phyloP scores from a whole-genome alignment of 129 eudicot genomes.

The Flaveria ramosissima region DNA sequence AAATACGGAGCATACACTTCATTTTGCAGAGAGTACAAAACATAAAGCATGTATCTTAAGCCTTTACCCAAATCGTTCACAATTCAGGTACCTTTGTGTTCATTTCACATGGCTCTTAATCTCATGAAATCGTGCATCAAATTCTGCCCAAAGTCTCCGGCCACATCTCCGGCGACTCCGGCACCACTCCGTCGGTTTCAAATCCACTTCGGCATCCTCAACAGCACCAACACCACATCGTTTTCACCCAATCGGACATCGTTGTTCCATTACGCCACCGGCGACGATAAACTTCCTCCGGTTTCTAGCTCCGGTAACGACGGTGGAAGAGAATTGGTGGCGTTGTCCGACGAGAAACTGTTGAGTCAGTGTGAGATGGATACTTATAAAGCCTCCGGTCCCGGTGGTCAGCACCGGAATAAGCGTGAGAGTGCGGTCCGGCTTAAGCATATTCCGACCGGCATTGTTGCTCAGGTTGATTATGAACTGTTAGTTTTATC shows the following conservation, averaged over 20 bases:
- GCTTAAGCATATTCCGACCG: conserved; percentile 86
- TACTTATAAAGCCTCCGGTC: conserved; percentile 87
- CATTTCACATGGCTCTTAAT: conserved; percentile 40
- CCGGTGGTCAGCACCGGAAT: conserved; percentile 89
- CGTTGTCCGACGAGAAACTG: conserved; percentile 70
- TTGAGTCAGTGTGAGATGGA: conserved; percentile 75
- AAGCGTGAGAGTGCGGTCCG: conserved; percentile 94
- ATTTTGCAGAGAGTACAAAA: no score
- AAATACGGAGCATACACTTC: no score
- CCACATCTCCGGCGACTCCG: conserved; percentile 13
- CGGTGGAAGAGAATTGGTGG: conserved; percentile 57
- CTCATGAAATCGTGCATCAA: conserved; percentile 39
- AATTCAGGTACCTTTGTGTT: not conserved
- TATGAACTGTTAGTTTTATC: not conserved
- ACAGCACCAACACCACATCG: conserved; percentile 4
- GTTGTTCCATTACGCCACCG: conserved; percentile 28
- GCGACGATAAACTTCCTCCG: conserved; percentile 23
- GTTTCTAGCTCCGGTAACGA: conserved; percentile 15
- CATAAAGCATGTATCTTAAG: no score
- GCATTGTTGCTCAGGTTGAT: conserved; percentile 87
- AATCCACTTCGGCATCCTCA: conserved; percentile 2
- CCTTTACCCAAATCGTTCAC: not conserved
- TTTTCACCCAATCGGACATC: conserved; percentile 23
- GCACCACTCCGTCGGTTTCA: conserved; percentile 8
- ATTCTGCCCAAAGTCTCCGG: conserved; percentile 19